Evolutionary conservation across 2,329 filamentous ascomycete species (phyloP), one percentile per base, ranked within the genome.

Genomic region (Fusarium concolor): DNA sequence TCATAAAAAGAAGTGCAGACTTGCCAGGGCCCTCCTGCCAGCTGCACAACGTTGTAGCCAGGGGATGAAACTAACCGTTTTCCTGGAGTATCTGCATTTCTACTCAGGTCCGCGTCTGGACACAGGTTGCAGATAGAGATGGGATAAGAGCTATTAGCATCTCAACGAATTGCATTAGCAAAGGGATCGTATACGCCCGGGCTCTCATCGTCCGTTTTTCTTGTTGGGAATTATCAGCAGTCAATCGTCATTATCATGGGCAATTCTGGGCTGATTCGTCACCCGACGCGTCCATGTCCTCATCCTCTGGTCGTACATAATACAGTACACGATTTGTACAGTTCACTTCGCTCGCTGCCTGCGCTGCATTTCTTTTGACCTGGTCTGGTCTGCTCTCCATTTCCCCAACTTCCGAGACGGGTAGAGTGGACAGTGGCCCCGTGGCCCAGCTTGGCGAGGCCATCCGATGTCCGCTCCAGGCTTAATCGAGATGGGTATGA

Each of bases 231-330:
- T 43, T 22, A 44, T 58, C 50, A 46, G 52, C 42, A 58, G 59
- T 41, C 28, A 45, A 53, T 28, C 49, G 56, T 29, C 47, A 65
- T 67, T 62, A 42, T 31, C 52, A 58, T 61, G 56, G 39, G 63
- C 52, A 43, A 62, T 71, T 74, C 72, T 74, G 72, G 72, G 62
- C 72, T 74, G 72, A 74, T 73, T 58, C 64, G 70, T 74, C 72
- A 74, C 67, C 70, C 70, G 62, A 74, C 70, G 55, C 49, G 50
- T 62, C 38, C 61, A 64, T 68, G 68, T 67, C 54, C 66, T 64
- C 58, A 61, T 66, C 53, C 52, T 57, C 51, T 46, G 42, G 68
- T 73, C 58, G 70, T 63, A 72, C 69, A 71, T 59, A 59, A 71
- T 62, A 59, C 53, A 54, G 62, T 59, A 68, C 58, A 61, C 47